These are phyloP conservation scores for Metrosideros polymorpha DNA, from an alignment of 441 rosid genomes.

Conservation along the genomic window DNA sequence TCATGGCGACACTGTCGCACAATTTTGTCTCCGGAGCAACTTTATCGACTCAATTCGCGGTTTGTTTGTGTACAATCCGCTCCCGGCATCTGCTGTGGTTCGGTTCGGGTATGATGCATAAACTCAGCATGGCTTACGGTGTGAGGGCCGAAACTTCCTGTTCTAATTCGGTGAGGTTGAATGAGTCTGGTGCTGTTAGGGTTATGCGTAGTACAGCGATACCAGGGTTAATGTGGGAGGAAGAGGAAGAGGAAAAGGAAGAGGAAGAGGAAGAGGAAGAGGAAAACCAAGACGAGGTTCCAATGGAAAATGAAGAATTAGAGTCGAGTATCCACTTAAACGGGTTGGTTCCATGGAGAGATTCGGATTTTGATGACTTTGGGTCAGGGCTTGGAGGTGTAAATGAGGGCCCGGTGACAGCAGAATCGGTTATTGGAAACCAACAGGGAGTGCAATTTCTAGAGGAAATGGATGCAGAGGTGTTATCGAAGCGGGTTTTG, in stretches of 20 bases:
- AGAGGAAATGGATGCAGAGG: constrained; percentile 56
- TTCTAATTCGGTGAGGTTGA: neutral
- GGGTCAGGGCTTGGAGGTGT: constrained; percentile 5
- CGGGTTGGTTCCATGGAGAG: constrained; percentile 31
- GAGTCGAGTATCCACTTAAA: constrained; percentile 5
- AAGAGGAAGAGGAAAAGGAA: constrained; percentile 9
- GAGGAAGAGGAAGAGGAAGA: constrained; percentile 17
- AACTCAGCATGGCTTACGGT: neutral
- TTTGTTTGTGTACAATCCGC: neutral
- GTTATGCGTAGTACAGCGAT: neutral
- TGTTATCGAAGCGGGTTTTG: constrained; percentile 58
- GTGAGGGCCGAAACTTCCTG: neutral
- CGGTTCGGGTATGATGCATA: neutral
- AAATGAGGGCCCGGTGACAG: neutral
- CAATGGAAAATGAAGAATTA: constrained; percentile 10
- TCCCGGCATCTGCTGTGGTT: neutral
- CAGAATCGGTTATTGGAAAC: neutral
- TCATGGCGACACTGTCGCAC: neutral
- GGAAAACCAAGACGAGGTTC: neutral
- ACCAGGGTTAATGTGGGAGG: constrained; percentile 4
- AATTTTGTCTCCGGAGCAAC: neutral
- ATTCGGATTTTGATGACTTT: neutral
- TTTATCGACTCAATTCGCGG: neutral
- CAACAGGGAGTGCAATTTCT: constrained; percentile 32
- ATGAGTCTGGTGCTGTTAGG: neutral